Percentiles rank a stretch among this genome's conserved stretches.
Evolutionary conservation across 805 yeast species (phyloP).

Genomic region (Spathaspora sp.): DNA sequence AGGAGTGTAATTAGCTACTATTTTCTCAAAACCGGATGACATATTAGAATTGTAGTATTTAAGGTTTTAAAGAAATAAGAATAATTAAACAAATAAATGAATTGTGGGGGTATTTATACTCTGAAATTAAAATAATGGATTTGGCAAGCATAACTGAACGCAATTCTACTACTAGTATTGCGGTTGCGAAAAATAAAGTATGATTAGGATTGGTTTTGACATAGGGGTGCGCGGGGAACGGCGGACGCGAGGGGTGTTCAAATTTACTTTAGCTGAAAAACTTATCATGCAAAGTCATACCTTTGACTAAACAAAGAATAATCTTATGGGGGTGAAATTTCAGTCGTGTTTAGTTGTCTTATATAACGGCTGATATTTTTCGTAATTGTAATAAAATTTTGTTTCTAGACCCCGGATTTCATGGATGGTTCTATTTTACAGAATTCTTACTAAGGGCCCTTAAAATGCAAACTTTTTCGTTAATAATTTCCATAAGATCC

Average conservation of each 20-base stretch:
- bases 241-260: background rate
- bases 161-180: background rate
- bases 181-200: background rate
- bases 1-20: conserved; percentile 1
- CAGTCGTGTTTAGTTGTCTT: background rate
- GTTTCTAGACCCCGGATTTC: background rate
- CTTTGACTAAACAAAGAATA: background rate
- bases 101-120: background rate
- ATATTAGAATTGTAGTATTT: background rate
- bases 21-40: background rate
- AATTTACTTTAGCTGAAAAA: no score
- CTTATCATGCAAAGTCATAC: background rate
- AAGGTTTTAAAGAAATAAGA: background rate
- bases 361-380: background rate
- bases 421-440: background rate
- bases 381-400: background rate
- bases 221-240: background rate
- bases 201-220: background rate
- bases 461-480: background rate
- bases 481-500: background rate
- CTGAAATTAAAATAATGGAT: background rate
- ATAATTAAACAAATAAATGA: background rate
- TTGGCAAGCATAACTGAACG: no score
- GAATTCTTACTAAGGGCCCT: background rate
- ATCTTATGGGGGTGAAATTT: background rate